phyloP scores from a whole-genome alignment of 371 early-diverging fungal genomes.

The Mucor racemosus region DNA sequence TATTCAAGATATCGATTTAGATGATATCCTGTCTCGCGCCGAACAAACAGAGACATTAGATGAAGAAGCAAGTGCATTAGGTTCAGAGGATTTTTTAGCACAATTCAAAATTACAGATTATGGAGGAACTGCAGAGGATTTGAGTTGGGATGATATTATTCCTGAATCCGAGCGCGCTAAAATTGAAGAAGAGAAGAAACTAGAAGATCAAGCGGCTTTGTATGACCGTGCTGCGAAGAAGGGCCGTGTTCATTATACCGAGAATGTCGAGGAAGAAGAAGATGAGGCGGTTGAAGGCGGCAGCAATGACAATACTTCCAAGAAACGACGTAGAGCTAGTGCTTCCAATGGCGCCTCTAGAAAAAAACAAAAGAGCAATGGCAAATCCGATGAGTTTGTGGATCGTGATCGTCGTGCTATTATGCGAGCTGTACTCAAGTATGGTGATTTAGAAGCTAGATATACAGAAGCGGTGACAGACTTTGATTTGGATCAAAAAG shows the following conservation, averaged over 20 bases:
- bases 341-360: constrained; percentile 8
- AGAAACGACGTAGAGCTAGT: constrained; percentile 21
- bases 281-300: constrained; percentile 35
- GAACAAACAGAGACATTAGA: constrained; percentile 87
- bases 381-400: constrained; percentile 54
- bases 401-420: constrained; percentile 86
- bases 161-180: constrained; percentile 82
- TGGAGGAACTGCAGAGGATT: constrained; percentile 73
- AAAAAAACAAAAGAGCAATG: constrained; percentile 18
- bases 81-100: constrained; percentile 89
- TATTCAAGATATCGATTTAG: constrained; percentile 92
- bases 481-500: constrained; percentile 77
- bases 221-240: constrained; percentile 60
- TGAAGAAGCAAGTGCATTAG: constrained; percentile 63
- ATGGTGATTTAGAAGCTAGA: constrained; percentile 79
- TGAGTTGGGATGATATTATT: constrained; percentile 96
- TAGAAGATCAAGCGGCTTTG: constrained; percentile 53
- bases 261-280: constrained; percentile 34
- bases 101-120: constrained; percentile 96
- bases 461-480: constrained; percentile 81
- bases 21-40: constrained; percentile 93
- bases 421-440: constrained; percentile 78
- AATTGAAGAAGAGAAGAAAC: constrained; percentile 62
- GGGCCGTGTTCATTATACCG: constrained; percentile 41
- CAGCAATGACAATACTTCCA: constrained; percentile 13